Base-by-base conservation (phyloP, 139 green algal genomes). In the Axilococcus clingmanii region DNA sequence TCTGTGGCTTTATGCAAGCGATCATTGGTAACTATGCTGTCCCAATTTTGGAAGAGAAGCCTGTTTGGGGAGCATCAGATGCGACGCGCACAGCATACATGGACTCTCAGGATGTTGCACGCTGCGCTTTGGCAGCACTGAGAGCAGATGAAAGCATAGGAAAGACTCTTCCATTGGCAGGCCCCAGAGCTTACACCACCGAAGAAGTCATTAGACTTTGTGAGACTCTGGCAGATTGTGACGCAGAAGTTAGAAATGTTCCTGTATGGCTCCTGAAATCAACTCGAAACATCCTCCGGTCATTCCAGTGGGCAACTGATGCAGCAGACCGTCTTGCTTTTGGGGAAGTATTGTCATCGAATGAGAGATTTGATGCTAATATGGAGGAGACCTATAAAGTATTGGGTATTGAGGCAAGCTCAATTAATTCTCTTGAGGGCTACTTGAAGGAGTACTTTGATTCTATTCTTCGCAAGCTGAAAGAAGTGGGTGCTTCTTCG, bases 1-100 rank as follows among this genome's bases (percentile, higher is more conserved):
- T 97, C 23, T 95, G 86, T 65, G 90, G 91, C 31, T 97, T 98
- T 73, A 94, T 95, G 78, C 90, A 97, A 73, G 92, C 85, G 29
- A 76, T 98, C 42, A 97, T 99, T 65, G 81, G 81, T 48, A 95
- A 97, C 70, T 99, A 99, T 68, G 92, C 92, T 2, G 90, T 99
- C 41, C 92, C 92, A 16, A 94, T 99, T 27, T 70, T 99, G 44
- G 92, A 99, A 68, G 88, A 98, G 62, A 79, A 83, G 60, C 54
- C 75, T 15, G 88, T 99, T 59, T 99, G 89, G 89, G 91, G 92
- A 60, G 97, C 92, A 44, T 85, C 78, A 34, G 89, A 96, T 55
- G 57, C 88, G 48, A 95, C 84, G 0, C 64, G 76, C 32, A 95
- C 85, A 15, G 87, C 92, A 5, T 99, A 99, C 80, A 62, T 97